A percentile compares a stretch with the other conserved stretches of the same genome.
Evolutionary conservation across 768 basidiomycete genomes (phyloP).

Genomic region (Fibroporia radiculosa): DNA sequence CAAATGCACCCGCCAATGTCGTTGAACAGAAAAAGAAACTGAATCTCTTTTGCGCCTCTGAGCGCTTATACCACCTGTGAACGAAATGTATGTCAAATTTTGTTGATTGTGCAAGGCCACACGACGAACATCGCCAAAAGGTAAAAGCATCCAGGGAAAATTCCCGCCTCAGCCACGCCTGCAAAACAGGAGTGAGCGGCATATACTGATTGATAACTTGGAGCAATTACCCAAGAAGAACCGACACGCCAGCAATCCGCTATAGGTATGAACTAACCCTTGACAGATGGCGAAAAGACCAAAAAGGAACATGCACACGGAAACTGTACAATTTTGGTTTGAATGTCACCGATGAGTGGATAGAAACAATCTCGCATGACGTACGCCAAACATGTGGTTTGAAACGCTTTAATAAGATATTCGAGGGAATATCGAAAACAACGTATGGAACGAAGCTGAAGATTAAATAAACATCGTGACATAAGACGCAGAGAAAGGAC

Average conservation of each 20-base stretch:
- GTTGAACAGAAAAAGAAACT: slow-evolving; percentile 31
- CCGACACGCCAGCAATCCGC: slow-evolving; percentile 30
- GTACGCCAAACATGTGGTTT: slow-evolving; percentile 28
- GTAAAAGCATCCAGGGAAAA: slow-evolving; percentile 21
- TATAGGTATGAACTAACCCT: slow-evolving; percentile 24
- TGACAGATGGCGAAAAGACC: slow-evolving; percentile 28
- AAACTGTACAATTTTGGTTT: slow-evolving; percentile 20
- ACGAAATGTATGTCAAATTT: too few relatives aligned
- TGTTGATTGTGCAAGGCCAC: too few relatives aligned
- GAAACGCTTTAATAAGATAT: slow-evolving; percentile 25
- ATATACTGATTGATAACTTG: slow-evolving; percentile 9
- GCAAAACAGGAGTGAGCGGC: slow-evolving; percentile 3
- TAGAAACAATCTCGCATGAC: background rate
- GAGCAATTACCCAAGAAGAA: slow-evolving; percentile 26
- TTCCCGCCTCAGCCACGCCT: slow-evolving; percentile 21
- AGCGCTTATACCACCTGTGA: slow-evolving; percentile 31
- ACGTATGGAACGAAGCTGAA: slow-evolving; percentile 26
- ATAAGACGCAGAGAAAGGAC: too few relatives aligned
- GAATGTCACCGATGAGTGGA: background rate
- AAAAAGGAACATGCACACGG: slow-evolving; percentile 29
- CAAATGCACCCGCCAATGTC: slow-evolving; percentile 33
- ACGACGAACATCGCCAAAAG: slow-evolving; percentile 1
- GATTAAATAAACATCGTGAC: background rate
- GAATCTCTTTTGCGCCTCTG: slow-evolving; percentile 27
- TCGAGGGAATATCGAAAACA: slow-evolving; percentile 30